Evolutionary conservation across 805 yeast species (phyloP), one percentile per base, ranked within the genome.

Genomic region (Yamadazyma ubonensis): DNA sequence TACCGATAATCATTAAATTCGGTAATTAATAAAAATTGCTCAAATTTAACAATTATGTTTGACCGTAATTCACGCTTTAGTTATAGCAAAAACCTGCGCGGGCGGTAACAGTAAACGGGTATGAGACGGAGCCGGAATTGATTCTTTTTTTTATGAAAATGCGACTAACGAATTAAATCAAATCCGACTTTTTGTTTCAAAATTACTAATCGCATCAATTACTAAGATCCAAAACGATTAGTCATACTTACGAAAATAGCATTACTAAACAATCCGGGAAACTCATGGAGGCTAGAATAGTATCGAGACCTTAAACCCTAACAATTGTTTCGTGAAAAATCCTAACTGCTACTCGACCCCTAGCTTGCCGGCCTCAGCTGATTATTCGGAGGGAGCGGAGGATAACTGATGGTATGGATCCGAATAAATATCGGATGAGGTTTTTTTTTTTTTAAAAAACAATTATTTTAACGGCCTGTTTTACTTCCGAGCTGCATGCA

Each of bases 401-500:
- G 12, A 23, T 23, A 23, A n/a, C n/a, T n/a, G n/a, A n/a, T 23
- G 26, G 26, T 4, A 23, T 23, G 26, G n/a, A 10, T 23, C 26
- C 26, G 26, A 23, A 12, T 12, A n/a, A n/a, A 23, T 6, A 19
- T 15, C 29, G 30, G 30, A 33, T 33, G 37, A 31, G 35, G 3
- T 19, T 31, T 31, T 29, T 29, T 29, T 29, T 29, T 17, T 15
- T 3, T 5, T 5, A 4, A 5, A 23, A 23, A 10, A 10, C 6
- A 10, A 10, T 10, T 12, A 23, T 23, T 23, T 23, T 10, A 23
- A 23, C 26, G 26, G 30, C 15, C 9, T 11, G 17, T n/a, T 20
- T 31, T 19, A 31, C 17, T 31, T 31, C 35, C 35, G 35, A 31
- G 35, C 3, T 15, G n/a, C 20, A n/a, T 15, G 28, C 28, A 15